Base-by-base conservation (phyloP, 2,329 filamentous ascomycete species). In the Purpureocillium takamizusanense region DNA sequence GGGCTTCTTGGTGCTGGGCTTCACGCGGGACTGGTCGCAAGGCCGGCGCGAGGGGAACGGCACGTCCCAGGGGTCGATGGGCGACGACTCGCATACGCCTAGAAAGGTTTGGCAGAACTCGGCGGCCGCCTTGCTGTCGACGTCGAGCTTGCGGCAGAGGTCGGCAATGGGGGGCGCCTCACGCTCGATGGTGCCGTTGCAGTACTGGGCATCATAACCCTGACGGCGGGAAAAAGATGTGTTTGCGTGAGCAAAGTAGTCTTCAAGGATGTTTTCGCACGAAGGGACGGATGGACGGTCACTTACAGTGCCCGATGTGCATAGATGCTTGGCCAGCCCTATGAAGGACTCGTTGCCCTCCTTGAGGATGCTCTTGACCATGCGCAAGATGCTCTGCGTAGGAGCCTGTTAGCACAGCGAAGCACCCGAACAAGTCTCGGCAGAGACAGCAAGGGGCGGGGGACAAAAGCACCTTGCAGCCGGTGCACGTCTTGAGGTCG, bases 131-230 rank as follows among this genome's bases (percentile, higher is more conserved):
- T 62, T 63, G n/a, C 70, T 72, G 2, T 61, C 61, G 13, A 73
- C 51, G 8, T 51, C 53, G 46, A 77, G 62, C 11, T 62, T 53
- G 28, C 66, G 60, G 12, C 77, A 50, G 9, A 62, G 60, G 33
- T 67, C 61, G 15, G 71, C 67, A 16, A 76, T 52, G 35, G 73
- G 66, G 2, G 73, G 71, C 0, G 67, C 72, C 51, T 78, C 71
- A 2, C 62, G 60, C 7, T 57, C 57, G 15, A 76, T 62, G 10
- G 68, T 57, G 4, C 74, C 74, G 2, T 62, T 54, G 39, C 74
- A 78, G 27, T 76, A 72, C 49, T 77, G 72, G 23, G 57, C 47
- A 38, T 77, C 74, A 46, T 71, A 64, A 30, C 60, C 53, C 63
- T 72, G 3, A 12, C 4, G 21, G 14, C 2, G 34, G 14, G 17